Evolutionary conservation across 805 yeast genomes (phyloP).

Genomic region (Ogataea paradorogensis): DNA sequence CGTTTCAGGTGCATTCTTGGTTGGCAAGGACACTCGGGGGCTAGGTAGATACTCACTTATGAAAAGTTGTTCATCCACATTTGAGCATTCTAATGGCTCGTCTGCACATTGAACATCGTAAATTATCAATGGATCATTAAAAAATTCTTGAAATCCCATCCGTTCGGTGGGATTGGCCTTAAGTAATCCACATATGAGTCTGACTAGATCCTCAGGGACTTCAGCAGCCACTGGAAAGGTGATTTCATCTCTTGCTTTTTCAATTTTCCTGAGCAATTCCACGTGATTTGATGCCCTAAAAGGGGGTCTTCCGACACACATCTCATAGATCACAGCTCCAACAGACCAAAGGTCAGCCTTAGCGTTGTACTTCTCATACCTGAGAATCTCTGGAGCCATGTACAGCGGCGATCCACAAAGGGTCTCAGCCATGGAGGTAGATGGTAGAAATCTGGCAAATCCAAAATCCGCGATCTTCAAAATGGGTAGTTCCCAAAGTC

Average conservation of each 20-base stretch:
- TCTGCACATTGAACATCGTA: conserved; percentile 50
- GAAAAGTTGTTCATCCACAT: conserved; percentile 74
- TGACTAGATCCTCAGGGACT: conserved; percentile 61
- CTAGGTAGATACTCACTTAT: conserved; percentile 69
- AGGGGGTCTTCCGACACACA: conserved; percentile 96
- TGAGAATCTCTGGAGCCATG: conserved; percentile 97
- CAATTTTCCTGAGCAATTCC: conserved; percentile 82
- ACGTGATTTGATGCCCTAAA: conserved; percentile 91
- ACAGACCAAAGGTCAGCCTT: conserved; percentile 98
- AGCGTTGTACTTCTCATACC: conserved; percentile 94
- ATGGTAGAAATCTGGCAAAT: conserved; percentile 91
- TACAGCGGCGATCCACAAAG: conserved; percentile 96
- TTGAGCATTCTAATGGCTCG: conserved; percentile 61
- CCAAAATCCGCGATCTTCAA: conserved; percentile 97
- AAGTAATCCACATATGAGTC: conserved; percentile 70
- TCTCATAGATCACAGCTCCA: conserved; percentile 93
- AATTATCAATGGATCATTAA: conserved; percentile 64
- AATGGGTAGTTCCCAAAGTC: conserved; percentile 85
- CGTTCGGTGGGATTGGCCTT: conserved; percentile 85
- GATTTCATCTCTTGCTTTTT: conserved; percentile 73
- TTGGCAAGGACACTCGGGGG: conserved; percentile 4
- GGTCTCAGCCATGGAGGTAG: conserved; percentile 93
- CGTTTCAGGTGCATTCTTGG: conserved; percentile 13
- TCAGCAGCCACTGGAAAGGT: conserved; percentile 69
- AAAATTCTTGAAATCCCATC: conserved; percentile 85